Evolutionary conservation across 805 yeast genomes (phyloP).

Genomic region (Yarrowia porcina): DNA sequence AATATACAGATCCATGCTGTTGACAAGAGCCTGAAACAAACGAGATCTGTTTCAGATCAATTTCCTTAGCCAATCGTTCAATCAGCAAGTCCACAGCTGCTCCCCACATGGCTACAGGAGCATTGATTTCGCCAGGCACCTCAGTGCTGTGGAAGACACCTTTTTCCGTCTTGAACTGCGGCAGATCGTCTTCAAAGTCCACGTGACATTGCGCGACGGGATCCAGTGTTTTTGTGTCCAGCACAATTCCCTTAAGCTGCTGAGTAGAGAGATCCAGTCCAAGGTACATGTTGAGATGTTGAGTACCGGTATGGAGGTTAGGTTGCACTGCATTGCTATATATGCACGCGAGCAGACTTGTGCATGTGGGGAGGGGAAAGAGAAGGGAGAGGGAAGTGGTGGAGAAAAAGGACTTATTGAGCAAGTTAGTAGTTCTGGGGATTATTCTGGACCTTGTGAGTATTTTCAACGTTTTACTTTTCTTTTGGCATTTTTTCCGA

Average conservation of each 20-base stretch:
- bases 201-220: constrained; percentile 58
- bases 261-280: constrained; percentile 91
- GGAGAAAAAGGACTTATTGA: background rate
- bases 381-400: background rate
- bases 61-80: constrained; percentile 45
- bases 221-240: constrained; percentile 48
- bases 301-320: too few relatives aligned
- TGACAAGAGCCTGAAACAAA: constrained; percentile 85
- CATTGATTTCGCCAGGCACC: constrained; percentile 51
- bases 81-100: constrained; percentile 73
- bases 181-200: constrained; percentile 66
- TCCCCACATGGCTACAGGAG: constrained; percentile 89
- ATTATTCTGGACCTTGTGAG: too few relatives aligned
- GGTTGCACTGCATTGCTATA: constrained; percentile 1
- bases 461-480: too few relatives aligned
- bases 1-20: constrained; percentile 87
- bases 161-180: constrained; percentile 60
- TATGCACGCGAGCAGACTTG: background rate
- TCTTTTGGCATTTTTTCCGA: too few relatives aligned
- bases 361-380: background rate
- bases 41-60: constrained; percentile 57
- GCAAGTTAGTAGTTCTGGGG: too few relatives aligned
- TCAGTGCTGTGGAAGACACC: constrained; percentile 62
- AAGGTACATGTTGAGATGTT: constrained; percentile 13
- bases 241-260: constrained; percentile 73